Base-by-base conservation (phyloP, 1,139 yeast genomes). In the Suhomyces bribrorum region DNA sequence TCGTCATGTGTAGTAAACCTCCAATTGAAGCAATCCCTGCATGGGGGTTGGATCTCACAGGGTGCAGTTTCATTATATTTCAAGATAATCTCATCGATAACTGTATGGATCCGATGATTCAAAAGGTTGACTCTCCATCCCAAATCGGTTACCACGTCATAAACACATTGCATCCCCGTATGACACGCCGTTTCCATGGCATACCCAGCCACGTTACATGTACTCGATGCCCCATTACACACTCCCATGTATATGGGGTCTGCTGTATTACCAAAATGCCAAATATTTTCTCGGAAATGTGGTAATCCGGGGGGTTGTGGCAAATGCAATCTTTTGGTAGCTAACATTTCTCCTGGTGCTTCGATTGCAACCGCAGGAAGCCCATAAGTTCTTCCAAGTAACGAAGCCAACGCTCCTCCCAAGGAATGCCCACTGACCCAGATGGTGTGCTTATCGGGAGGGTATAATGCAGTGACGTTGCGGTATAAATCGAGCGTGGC, bases 111-210 rank as follows among this genome's bases (percentile, higher is more conserved):
- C 29, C 97, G 73, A 60, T 92, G 99, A 59, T 92, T 88, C 47
- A 87, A 69, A 59, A 94, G 65, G 50, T 85, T 88, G 11, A 90
- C 94, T 50, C 81, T 83, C 97, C 97, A 92, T 3, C 97, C 97
- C 47, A 75, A 67, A 52, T 92, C 97, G 5, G 77, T 75, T 12
- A 90, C 96, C 14, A 86, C 92, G 55, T 92, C 98, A 63, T 92
- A 94, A 14, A 84, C 75, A 59, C 98, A 92, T 40, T 81, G 81
- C 55, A 77, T 76, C 0, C 98, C 99, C 0, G 96, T 79, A 59
- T 92, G 99, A 57, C 99, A 92, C 28, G 84, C 83, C 0, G 97
- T 85, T 59, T 92, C 98, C 97, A 92, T 84, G 8, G 98, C 98
- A 61, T 89, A 92, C 0, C 98, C 98, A 0, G 87, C 97, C 11